A percentile compares a stretch with the other conserved stretches of the same genome.
These are phyloP conservation scores for Asterochloris sp. DNA, from an alignment of 139 green algal species.

Conservation along the genomic window DNA sequence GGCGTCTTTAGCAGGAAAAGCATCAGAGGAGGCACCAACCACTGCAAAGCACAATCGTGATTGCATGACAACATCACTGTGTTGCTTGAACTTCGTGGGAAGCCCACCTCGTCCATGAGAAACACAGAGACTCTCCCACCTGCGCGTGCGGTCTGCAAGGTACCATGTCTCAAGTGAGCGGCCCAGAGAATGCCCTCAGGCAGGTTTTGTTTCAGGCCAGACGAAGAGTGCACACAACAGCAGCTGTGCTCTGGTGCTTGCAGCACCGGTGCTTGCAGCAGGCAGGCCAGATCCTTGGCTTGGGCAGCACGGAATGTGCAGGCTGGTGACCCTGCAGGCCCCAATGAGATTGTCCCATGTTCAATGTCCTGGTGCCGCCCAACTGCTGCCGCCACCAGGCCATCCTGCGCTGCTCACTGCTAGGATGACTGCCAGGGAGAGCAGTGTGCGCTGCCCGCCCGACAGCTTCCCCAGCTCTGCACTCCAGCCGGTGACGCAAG, in stretches of 20 bases:
- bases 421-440: slow-evolving; percentile 56
- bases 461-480: slow-evolving; percentile 36
- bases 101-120: slow-evolving; percentile 16
- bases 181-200: no score
- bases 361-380: no score
- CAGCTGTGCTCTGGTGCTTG: no score
- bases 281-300: no score
- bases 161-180: neutral
- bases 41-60: neutral
- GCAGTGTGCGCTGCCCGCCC: slow-evolving; percentile 55
- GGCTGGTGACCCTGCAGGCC: no score
- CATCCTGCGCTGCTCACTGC: slow-evolving; percentile 1
- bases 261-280: no score
- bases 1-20: neutral
- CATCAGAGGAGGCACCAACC: neutral
- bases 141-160: slow-evolving; percentile 7
- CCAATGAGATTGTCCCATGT: no score
- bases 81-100: neutral
- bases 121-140: neutral
- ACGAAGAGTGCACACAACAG: no score
- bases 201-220: no score
- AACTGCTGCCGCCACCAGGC: no score
- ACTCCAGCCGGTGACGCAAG: neutral
- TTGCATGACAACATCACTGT: neutral
- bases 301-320: no score